Conservation (phyloP, 2,329 filamentous ascomycete genomes). For the Rasamsonia emersonii region DNA sequence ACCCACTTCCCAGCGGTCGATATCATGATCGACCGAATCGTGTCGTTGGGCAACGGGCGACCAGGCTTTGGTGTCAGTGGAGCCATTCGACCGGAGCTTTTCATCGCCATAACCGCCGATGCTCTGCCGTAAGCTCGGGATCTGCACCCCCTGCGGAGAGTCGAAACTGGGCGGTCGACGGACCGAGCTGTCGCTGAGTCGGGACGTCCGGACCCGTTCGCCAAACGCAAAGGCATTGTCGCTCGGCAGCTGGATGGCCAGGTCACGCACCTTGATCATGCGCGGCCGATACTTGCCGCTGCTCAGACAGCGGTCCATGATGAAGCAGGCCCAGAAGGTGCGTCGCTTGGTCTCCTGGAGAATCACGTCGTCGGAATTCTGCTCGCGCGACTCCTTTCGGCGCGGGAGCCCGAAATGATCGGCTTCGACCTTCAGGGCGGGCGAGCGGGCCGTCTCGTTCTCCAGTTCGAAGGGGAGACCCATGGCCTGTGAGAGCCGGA, state of each 20-base stretch:
- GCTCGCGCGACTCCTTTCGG: constrained; percentile 27
- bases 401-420: constrained; percentile 30
- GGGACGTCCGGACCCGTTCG: constrained; percentile 44
- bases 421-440: constrained; percentile 26
- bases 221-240: constrained; percentile 47
- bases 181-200: constrained; percentile 37
- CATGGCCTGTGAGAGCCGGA: constrained; percentile 38
- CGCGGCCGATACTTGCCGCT: constrained; percentile 44
- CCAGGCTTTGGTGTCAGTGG: constrained; percentile 28
- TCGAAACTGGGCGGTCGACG: constrained; percentile 31
- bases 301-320: constrained; percentile 42
- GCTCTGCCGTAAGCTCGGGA: constrained; percentile 34
- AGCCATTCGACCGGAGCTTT: constrained; percentile 27
- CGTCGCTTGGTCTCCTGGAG: constrained; percentile 43
- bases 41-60: constrained; percentile 31
- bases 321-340: constrained; percentile 48
- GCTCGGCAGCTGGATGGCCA: constrained; percentile 27
- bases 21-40: constrained; percentile 33
- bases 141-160: constrained; percentile 31
- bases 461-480: constrained; percentile 38
- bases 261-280: constrained; percentile 42
- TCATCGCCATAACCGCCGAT: constrained; percentile 29
- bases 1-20: constrained; percentile 45
- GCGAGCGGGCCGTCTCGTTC: constrained; percentile 38
- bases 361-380: constrained; percentile 41